A percentile compares a stretch with the other conserved stretches of the same genome.
These are phyloP conservation scores for Ilyonectria robusta DNA, from an alignment of 2,329 filamentous ascomycete species.

Conservation along the genomic window DNA sequence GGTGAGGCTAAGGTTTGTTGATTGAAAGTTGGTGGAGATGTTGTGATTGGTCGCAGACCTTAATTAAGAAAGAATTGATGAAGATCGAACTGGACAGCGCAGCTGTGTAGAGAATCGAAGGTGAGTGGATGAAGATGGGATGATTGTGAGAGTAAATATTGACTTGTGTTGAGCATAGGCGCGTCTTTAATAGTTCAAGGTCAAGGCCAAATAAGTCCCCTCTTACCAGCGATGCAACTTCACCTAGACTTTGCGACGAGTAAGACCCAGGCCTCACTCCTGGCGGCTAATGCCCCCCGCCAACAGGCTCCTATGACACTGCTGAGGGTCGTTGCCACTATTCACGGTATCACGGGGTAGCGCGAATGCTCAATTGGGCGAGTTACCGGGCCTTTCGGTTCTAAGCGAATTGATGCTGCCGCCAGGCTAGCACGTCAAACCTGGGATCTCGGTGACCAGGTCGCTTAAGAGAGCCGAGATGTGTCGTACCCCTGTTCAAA, in stretches of 20 bases:
- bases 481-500: conserved; percentile 8
- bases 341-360: not conserved
- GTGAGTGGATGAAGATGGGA: not conserved
- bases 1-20: not conserved
- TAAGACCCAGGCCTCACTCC: not conserved
- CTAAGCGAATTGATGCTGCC: not conserved
- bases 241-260: conserved; percentile 4
- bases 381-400: not conserved
- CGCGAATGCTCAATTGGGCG: not conserved
- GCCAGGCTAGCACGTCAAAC: not conserved
- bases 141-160: conserved; percentile 1
- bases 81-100: conserved; percentile 6
- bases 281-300: not conserved
- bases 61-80: not conserved
- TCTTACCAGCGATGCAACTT: not conserved
- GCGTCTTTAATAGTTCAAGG: conserved; percentile 15
- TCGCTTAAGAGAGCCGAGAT: conserved; percentile 6
- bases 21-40: not conserved
- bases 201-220: not conserved
- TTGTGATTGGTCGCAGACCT: not conserved
- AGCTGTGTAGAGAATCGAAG: conserved; percentile 21
- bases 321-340: not conserved
- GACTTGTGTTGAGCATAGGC: not conserved
- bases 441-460: not conserved
- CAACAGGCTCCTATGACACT: not conserved